Base-by-base conservation (phyloP, 164 flowering plant genomes). In the Amborella trichopoda region DNA sequence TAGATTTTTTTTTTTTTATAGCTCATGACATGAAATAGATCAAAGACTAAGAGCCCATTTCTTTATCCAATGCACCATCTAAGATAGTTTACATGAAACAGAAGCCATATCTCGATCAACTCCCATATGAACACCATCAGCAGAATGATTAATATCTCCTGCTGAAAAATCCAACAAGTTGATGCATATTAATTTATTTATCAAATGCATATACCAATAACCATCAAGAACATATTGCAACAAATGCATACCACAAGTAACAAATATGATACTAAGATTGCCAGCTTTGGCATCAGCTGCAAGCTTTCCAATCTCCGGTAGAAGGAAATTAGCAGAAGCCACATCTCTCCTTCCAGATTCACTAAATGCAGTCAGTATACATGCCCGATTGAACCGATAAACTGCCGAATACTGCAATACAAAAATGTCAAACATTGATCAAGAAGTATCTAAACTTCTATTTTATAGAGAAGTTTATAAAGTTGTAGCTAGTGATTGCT, bases 261-360 rank as follows among this genome's bases (percentile, higher is more conserved):
- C 64, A 62, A 82, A 60, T 63, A 82, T 58, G 55, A 85, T 63
- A 28, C 61, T 42, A 44, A 82, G 73, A 55, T 76, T 69, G 6
- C 76, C 70, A 44, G 72, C 68, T 67, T 66, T 77, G 37, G 63
- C 65, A 53, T 81, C 81, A 43, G 55, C 58, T 25, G 72, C 68
- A 46, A 85, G 61, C 56, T 73, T 81, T 44, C 58, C 73, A 28
- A 77, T 65, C 49, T 82, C 88, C 51, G 95, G 95, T 25, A 85
- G 78, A 49, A 70, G 34, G 53, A 85, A 76, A 47, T 47, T 78
- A 24, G 77, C 95, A 58, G 66, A 71, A 40, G 61, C 53, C 52
- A 37, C 71, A 51, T 46, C 63, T 58, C 57, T 60, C 33, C 61
- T 70, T 38, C 65, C 78, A 61, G 48, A 54, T 28, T 65, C 76